Percentiles rank a stretch among this genome's conserved stretches.
phyloP scores from a whole-genome alignment of 495 filamentous ascomycete genomes.

The Lasiosphaeria hispida region DNA sequence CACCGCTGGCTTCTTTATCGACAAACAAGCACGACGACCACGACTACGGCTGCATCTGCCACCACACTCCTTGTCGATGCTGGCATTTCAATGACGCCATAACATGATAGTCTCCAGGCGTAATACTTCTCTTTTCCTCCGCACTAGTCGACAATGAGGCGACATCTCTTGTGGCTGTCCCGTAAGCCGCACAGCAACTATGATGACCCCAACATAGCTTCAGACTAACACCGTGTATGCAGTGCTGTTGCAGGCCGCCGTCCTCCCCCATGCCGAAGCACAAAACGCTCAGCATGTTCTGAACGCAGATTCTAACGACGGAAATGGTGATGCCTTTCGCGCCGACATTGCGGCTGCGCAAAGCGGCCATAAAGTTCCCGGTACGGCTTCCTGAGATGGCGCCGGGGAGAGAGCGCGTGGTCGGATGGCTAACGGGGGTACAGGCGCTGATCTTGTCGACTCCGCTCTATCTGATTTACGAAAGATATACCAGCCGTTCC shows the following conservation, averaged over 20 bases:
- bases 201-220: slow-evolving; percentile 20
- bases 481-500: slow-evolving; percentile 38
- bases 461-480: slow-evolving; percentile 42
- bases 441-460: slow-evolving; percentile 46
- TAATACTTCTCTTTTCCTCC: slow-evolving; percentile 17
- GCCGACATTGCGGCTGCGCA: slow-evolving; percentile 28
- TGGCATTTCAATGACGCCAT: slow-evolving; percentile 14
- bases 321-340: slow-evolving; percentile 26
- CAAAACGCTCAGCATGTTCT: slow-evolving; percentile 34
- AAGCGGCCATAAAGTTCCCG: slow-evolving; percentile 22
- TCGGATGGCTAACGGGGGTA: slow-evolving; percentile 12
- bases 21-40: neutral
- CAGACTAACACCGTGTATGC: slow-evolving; percentile 14
- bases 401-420: neutral
- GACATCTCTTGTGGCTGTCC: slow-evolving; percentile 39
- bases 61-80: neutral
- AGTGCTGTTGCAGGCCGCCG: slow-evolving; percentile 51
- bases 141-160: slow-evolving; percentile 36
- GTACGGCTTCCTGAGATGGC: slow-evolving; percentile 14
- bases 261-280: slow-evolving; percentile 32
- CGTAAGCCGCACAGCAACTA: slow-evolving; percentile 32
- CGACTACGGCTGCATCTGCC: neutral
- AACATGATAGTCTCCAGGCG: slow-evolving; percentile 17
- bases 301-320: slow-evolving; percentile 19
- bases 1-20: no score